phyloP scores from a whole-genome alignment of 371 early-diverging fungal genomes.

The Racocetra persica region DNA sequence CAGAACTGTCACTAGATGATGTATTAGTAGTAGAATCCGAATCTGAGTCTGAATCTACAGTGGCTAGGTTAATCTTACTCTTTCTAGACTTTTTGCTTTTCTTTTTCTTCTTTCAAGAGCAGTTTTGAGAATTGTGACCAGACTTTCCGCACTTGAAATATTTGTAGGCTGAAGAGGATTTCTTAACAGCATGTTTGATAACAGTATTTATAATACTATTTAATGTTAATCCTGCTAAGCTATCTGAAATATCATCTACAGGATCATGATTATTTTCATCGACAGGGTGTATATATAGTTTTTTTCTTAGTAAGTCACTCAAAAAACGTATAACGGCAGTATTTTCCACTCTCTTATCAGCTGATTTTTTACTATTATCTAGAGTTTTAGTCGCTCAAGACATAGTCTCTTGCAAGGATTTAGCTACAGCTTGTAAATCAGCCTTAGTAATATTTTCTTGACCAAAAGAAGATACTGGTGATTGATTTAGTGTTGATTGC shows the following conservation, averaged over 20 bases:
- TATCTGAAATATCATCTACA: slow-evolving; percentile 17
- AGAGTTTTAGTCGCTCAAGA: no score
- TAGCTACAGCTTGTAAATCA: neutral
- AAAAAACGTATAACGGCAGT: neutral
- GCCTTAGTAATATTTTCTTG: no score
- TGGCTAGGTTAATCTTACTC: slow-evolving; percentile 24
- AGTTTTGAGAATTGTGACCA: slow-evolving; percentile 1
- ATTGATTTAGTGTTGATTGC: no score
- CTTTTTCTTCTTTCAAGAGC: neutral
- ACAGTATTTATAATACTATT: neutral
- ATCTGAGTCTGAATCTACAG: slow-evolving; percentile 19
- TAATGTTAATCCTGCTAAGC: neutral
- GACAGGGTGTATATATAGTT: neutral
- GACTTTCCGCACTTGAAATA: neutral
- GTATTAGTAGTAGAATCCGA: slow-evolving; percentile 14
- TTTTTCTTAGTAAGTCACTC: slow-evolving; percentile 14
- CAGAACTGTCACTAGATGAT: slow-evolving; percentile 11
- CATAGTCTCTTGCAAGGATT: slow-evolving; percentile 7
- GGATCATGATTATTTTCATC: neutral
- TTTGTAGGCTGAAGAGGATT: neutral
- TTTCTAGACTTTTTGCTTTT: slow-evolving; percentile 28
- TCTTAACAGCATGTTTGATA: neutral
- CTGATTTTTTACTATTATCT: no score
- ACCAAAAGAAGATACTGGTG: no score
- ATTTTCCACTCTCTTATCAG: no score